Evolutionary conservation across 108 stramenopile species (phyloP).

Genomic region (Cyclotella atomus): DNA sequence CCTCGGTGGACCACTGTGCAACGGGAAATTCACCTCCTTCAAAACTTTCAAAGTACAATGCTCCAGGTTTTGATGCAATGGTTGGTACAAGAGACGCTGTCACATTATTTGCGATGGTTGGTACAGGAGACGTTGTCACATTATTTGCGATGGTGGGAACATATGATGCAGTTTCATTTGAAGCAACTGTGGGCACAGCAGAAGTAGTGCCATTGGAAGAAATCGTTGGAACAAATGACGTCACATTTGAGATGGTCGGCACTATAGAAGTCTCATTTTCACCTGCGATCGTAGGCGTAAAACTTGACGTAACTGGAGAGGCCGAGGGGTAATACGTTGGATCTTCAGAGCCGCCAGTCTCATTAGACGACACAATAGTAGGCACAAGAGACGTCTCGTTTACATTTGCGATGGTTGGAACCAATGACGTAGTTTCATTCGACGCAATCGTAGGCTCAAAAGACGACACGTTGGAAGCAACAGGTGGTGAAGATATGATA

Average conservation of each 20-base stretch:
- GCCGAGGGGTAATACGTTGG: too few relatives aligned
- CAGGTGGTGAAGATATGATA: background rate
- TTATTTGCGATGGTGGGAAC: conserved; percentile 9
- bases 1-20: conserved; percentile 25
- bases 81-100: conserved; percentile 5
- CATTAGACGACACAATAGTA: too few relatives aligned
- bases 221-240: background rate
- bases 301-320: too few relatives aligned
- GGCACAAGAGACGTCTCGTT: too few relatives aligned
- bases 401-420: too few relatives aligned
- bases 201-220: background rate
- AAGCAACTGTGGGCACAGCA: background rate
- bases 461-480: background rate
- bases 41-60: conserved; percentile 24
- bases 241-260: too few relatives aligned
- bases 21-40: conserved; percentile 19
- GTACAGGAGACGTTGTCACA: background rate
- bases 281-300: too few relatives aligned
- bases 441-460: background rate
- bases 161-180: background rate
- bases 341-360: too few relatives aligned
- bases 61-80: background rate
- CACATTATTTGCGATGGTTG: background rate
- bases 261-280: too few relatives aligned
- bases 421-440: background rate